Percentiles rank a stretch among this genome's conserved stretches.
phyloP scores from a whole-genome alignment of 352 stramenopile species.

The Peronosclerospora sorghi region DNA sequence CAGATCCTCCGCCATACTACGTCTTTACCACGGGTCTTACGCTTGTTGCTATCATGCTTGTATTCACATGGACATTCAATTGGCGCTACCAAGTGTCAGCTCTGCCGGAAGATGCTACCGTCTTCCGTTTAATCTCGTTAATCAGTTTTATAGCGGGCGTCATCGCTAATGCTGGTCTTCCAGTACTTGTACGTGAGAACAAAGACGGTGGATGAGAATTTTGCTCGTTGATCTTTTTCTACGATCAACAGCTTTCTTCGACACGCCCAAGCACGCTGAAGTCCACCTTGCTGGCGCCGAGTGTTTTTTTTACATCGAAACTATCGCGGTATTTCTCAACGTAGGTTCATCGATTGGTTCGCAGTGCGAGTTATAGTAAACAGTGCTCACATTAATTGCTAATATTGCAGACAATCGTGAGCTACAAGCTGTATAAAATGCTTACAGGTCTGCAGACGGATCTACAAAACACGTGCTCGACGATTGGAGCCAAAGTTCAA shows the following conservation, averaged over 20 bases:
- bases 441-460: slow-evolving; percentile 18
- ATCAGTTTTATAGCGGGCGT: slow-evolving; percentile 22
- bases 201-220: too few relatives aligned
- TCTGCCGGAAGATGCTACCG: slow-evolving; percentile 14
- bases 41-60: slow-evolving; percentile 28
- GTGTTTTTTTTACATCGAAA: slow-evolving; percentile 51
- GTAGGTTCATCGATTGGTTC: slow-evolving; percentile 16
- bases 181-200: slow-evolving; percentile 30
- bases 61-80: slow-evolving; percentile 42
- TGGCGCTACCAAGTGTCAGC: slow-evolving; percentile 32
- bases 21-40: slow-evolving; percentile 46
- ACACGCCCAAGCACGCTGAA: slow-evolving; percentile 30
- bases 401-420: slow-evolving; percentile 25
- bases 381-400: not conserved
- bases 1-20: slow-evolving; percentile 44
- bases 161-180: slow-evolving; percentile 34
- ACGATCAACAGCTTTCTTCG: slow-evolving; percentile 35
- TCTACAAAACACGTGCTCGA: slow-evolving; percentile 23
- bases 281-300: slow-evolving; percentile 33
- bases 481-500: slow-evolving; percentile 11
- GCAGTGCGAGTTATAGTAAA: not conserved
- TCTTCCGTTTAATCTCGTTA: slow-evolving; percentile 13
- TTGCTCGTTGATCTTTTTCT: too few relatives aligned
- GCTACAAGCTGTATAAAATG: slow-evolving; percentile 38
- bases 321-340: slow-evolving; percentile 37